Conservation (phyloP, 345 rosid species). For the Triadica sebifera region DNA sequence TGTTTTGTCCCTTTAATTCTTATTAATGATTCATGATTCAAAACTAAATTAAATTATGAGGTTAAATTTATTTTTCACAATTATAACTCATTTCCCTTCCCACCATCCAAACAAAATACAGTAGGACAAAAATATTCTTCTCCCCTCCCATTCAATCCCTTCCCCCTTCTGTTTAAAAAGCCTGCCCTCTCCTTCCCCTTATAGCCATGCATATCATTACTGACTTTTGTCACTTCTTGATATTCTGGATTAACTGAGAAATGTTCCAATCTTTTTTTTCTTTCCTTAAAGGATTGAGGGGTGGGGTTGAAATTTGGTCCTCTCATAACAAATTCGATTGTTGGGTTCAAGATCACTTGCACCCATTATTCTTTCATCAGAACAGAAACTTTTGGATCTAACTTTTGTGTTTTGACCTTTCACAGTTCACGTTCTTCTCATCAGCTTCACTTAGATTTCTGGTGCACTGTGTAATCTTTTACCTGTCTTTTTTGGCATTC, state of each 20-base stretch:
- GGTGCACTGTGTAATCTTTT: background rate
- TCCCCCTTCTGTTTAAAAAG: background rate
- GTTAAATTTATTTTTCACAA: background rate
- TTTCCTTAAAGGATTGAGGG: background rate
- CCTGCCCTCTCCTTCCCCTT: background rate
- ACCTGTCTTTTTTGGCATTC: background rate
- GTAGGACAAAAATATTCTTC: background rate
- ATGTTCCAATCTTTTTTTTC: background rate
- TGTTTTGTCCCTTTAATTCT: background rate
- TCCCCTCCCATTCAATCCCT: background rate
- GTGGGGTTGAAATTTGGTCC: background rate
- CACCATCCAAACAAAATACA: background rate
- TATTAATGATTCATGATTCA: slow-evolving; percentile 1
- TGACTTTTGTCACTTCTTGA: background rate
- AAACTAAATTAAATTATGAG: background rate
- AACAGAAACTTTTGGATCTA: background rate
- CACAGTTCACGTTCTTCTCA: background rate
- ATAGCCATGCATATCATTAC: background rate
- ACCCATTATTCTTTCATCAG: background rate
- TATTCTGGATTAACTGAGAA: background rate
- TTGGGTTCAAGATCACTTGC: background rate
- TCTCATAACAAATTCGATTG: background rate
- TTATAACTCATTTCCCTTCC: background rate
- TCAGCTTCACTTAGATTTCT: background rate
- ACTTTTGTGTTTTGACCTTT: background rate